Conservation (phyloP, 192 early-diverging fungal species). For the Coemansia sp. region DNA sequence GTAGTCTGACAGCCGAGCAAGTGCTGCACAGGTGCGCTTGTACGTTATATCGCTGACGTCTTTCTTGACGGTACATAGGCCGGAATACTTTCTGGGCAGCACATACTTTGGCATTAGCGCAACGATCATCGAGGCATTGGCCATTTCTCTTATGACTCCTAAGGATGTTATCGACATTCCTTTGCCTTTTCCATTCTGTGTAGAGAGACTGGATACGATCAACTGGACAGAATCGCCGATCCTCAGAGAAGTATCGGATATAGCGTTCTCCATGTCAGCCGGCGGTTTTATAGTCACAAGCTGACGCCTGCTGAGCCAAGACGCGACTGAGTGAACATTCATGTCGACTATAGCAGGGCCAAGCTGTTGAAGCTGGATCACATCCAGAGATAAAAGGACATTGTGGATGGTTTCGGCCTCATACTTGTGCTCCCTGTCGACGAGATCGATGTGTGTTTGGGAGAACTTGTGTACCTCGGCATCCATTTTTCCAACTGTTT, state of each 20-base stretch:
- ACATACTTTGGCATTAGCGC: constrained; percentile 34
- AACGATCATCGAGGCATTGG: constrained; percentile 61
- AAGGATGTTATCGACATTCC: not conserved
- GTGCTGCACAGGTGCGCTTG: constrained; percentile 24
- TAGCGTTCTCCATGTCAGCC: constrained; percentile 45
- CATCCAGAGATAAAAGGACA: constrained; percentile 43
- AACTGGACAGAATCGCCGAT: constrained; percentile 68
- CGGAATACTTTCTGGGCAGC: not conserved
- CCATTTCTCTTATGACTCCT: constrained; percentile 62
- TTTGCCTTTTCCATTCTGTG: not conserved
- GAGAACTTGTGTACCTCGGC: not conserved
- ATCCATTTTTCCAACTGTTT: not conserved
- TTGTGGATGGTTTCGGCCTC: constrained; percentile 23
- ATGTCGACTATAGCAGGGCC: constrained; percentile 51
- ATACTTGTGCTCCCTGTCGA: constrained; percentile 57
- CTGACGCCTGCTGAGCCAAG: constrained; percentile 67
- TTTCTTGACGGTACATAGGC: constrained; percentile 30
- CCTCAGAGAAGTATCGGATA: constrained; percentile 62
- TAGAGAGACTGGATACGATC: constrained; percentile 19
- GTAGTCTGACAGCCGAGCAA: constrained; percentile 6
- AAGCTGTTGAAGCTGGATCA: constrained; percentile 62
- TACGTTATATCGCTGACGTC: constrained; percentile 41
- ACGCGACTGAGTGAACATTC: constrained; percentile 45
- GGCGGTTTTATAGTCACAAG: constrained; percentile 62
- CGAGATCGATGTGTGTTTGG: constrained; percentile 48